Conservation (phyloP, 306 rosid species). For the Corylus heterophylla region DNA sequence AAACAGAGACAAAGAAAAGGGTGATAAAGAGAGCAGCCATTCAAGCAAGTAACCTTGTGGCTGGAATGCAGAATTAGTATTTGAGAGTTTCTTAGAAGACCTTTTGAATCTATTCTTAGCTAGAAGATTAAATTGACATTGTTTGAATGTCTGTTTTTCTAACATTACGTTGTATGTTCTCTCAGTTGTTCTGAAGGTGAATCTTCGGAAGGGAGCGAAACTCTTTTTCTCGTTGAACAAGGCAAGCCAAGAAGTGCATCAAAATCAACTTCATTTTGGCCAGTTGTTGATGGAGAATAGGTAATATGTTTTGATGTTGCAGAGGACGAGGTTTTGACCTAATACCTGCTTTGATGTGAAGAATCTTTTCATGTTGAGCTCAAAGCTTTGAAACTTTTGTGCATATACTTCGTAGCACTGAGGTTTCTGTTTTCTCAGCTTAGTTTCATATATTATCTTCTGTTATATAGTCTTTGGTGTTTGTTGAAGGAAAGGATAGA, state of each 20-base stretch:
- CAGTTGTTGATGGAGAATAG: background rate
- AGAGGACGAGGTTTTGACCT: background rate
- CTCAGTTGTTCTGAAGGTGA: background rate
- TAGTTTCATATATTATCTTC: background rate
- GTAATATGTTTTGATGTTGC: background rate
- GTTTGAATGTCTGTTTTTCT: background rate
- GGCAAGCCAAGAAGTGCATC: background rate
- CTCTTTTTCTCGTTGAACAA: slow-evolving; percentile 3
- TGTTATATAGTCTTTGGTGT: too few species aligned
- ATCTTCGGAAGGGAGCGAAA: background rate
- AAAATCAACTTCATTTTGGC: background rate
- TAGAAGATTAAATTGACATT: background rate
- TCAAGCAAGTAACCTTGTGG: background rate
- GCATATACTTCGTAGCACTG: background rate
- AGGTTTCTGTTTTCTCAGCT: background rate
- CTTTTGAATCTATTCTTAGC: background rate
- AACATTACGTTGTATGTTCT: background rate
- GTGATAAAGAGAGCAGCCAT: background rate
- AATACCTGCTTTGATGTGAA: background rate
- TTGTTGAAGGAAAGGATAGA: too few species aligned
- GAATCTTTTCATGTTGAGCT: background rate
- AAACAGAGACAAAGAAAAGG: background rate
- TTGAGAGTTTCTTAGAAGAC: background rate
- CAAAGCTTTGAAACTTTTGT: background rate
- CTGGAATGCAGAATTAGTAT: background rate